Evolutionary conservation across 805 yeast genomes (phyloP).

Genomic region (Lipomyces starkeyi): DNA sequence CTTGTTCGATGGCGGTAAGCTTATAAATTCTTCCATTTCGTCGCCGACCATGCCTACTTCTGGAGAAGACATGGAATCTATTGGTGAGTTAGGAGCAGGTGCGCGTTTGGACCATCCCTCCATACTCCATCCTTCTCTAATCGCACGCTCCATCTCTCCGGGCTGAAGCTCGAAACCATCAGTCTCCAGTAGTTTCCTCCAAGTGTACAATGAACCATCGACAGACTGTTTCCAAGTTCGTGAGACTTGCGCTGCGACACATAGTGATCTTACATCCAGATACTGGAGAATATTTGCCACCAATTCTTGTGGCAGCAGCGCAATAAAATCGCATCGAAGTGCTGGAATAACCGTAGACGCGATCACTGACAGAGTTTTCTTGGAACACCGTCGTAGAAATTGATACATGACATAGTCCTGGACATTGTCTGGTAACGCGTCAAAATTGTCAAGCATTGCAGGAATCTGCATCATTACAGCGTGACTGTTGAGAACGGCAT

Average conservation of each 20-base stretch:
- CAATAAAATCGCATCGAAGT: slow-evolving; percentile 74
- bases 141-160: slow-evolving; percentile 54
- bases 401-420: slow-evolving; percentile 59
- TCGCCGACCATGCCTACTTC: neutral
- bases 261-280: slow-evolving; percentile 67
- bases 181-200: slow-evolving; percentile 68
- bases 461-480: slow-evolving; percentile 40
- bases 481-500: slow-evolving; percentile 13
- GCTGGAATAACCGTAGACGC: slow-evolving; percentile 57
- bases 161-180: slow-evolving; percentile 64
- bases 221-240: slow-evolving; percentile 72
- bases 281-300: slow-evolving; percentile 66
- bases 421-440: slow-evolving; percentile 52
- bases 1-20: neutral
- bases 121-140: slow-evolving; percentile 44
- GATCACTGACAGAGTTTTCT: slow-evolving; percentile 67
- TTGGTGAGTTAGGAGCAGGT: neutral
- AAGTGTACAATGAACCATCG: slow-evolving; percentile 63
- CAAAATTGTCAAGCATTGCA: slow-evolving; percentile 43
- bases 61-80: slow-evolving; percentile 2
- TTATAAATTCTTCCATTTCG: neutral
- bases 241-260: slow-evolving; percentile 67
- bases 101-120: slow-evolving; percentile 25
- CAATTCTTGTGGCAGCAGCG: slow-evolving; percentile 76
- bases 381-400: slow-evolving; percentile 62